A percentile compares a stretch with the other conserved stretches of the same genome.
phyloP scores from a whole-genome alignment of 352 stramenopile species.

The Globisporangium lucens region DNA sequence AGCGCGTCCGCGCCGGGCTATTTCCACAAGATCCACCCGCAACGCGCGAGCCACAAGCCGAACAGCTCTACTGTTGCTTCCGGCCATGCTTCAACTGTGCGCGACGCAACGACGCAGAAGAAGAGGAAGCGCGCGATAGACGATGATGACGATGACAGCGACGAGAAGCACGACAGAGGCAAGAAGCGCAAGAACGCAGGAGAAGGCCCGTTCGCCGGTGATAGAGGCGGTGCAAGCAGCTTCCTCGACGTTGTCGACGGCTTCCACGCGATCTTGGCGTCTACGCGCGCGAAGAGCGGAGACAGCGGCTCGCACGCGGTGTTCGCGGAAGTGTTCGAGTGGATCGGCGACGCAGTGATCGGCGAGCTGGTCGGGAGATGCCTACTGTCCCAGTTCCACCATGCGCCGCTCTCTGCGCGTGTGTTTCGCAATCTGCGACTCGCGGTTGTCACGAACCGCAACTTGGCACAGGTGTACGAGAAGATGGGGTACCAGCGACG shows the following conservation, averaged over 20 bases:
- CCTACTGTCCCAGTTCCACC: slow-evolving; percentile 62
- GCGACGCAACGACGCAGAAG: slow-evolving; percentile 3
- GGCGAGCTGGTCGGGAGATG: slow-evolving; percentile 67
- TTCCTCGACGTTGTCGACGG: slow-evolving; percentile 17
- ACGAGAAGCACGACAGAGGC: not conserved
- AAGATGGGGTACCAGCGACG: slow-evolving; percentile 53
- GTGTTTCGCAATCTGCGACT: slow-evolving; percentile 69
- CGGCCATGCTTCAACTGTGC: not conserved
- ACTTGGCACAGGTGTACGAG: slow-evolving; percentile 63
- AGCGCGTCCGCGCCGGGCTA: slow-evolving; percentile 3
- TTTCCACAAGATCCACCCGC: slow-evolving; percentile 11
- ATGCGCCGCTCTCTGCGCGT: slow-evolving; percentile 45
- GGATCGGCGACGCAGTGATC: slow-evolving; percentile 72
- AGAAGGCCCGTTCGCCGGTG: not conserved
- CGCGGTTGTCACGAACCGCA: slow-evolving; percentile 65
- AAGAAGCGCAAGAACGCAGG: slow-evolving; percentile 10
- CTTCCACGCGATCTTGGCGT: slow-evolving; percentile 34
- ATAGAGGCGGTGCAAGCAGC: too few species aligned
- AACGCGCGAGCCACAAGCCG: slow-evolving; percentile 2
- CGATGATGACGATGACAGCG: slow-evolving; percentile 7
- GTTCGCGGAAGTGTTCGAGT: slow-evolving; percentile 68
- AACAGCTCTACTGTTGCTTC: not conserved
- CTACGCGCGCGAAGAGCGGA: not conserved
- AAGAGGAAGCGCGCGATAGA: slow-evolving; percentile 7
- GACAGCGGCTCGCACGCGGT: slow-evolving; percentile 11